These are phyloP conservation scores for Vanilla planifolia DNA, from an alignment of 106 monocot species.

Conservation along the genomic window DNA sequence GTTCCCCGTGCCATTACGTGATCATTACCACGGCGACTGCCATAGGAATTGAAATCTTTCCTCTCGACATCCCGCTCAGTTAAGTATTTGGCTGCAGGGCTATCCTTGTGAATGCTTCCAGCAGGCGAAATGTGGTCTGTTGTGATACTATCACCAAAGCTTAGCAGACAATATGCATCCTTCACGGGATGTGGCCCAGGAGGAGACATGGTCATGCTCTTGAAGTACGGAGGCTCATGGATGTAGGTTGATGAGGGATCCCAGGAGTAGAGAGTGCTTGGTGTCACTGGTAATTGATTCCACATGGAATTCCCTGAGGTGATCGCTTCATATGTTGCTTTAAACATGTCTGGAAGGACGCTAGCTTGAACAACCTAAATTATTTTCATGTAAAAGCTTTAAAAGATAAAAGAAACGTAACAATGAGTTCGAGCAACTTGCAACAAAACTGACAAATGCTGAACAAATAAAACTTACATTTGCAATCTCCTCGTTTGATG, in stretches of 20 bases:
- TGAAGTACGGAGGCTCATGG: slow-evolving; percentile 69
- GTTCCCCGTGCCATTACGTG: slow-evolving; percentile 73
- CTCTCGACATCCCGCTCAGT: slow-evolving; percentile 51
- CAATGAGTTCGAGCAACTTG: too few species aligned
- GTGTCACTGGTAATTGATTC: slow-evolving; percentile 50
- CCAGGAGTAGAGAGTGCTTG: slow-evolving; percentile 47
- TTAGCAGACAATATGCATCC: slow-evolving; percentile 66
- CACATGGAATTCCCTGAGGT: slow-evolving; percentile 34
- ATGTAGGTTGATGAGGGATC: slow-evolving; percentile 58
- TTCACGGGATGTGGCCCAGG: slow-evolving; percentile 56
- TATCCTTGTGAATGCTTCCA: slow-evolving; percentile 66
- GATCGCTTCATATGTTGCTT: slow-evolving; percentile 47
- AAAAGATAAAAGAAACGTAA: not conserved
- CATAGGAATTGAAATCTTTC: slow-evolving; percentile 71
- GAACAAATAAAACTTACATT: slow-evolving; percentile 25
- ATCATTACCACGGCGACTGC: slow-evolving; percentile 66
- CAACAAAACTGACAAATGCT: not conserved
- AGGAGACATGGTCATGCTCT: slow-evolving; percentile 64
- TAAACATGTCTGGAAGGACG: slow-evolving; percentile 63
- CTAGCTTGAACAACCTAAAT: slow-evolving; percentile 54
- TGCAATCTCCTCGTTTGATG: slow-evolving; percentile 79
- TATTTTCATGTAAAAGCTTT: not conserved
- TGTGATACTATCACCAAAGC: slow-evolving; percentile 64
- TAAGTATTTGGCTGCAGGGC: slow-evolving; percentile 58
- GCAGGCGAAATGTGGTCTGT: slow-evolving; percentile 40